Evolutionary conservation across 306 rosid genomes (phyloP).

Genomic region (Lagenaria siceraria): DNA sequence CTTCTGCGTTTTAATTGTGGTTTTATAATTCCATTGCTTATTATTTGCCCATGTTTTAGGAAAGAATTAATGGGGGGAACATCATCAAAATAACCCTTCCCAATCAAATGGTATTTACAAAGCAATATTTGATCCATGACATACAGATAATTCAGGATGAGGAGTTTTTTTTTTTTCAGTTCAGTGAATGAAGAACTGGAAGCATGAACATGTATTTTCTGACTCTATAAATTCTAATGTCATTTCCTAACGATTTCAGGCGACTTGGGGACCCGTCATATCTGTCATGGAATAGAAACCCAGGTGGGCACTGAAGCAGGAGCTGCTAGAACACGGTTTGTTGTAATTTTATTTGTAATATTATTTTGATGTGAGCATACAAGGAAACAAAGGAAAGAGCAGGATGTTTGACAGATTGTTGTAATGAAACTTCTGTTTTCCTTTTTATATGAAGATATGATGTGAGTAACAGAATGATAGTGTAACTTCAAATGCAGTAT

Average conservation of each 20-base stretch:
- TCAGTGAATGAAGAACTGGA: not conserved
- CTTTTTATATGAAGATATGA: slow-evolving; percentile 1
- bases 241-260: slow-evolving; percentile 28
- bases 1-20: not conserved
- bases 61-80: not conserved
- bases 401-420: not conserved
- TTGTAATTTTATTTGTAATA: slow-evolving; percentile 8
- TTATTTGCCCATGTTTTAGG: not conserved
- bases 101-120: not conserved
- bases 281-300: slow-evolving; percentile 76
- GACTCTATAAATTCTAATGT: not conserved
- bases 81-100: not conserved
- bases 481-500: not conserved
- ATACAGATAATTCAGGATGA: not conserved
- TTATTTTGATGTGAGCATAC: not conserved
- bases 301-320: slow-evolving; percentile 44
- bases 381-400: not conserved
- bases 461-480: not conserved
- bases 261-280: slow-evolving; percentile 88
- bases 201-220: not conserved
- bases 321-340: slow-evolving; percentile 3
- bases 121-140: not conserved
- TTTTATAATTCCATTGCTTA: not conserved
- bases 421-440: not conserved
- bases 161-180: not conserved